These are phyloP conservation scores for Rhynchosporium secalis DNA, from an alignment of 2,329 filamentous ascomycete genomes.

Conservation along the genomic window DNA sequence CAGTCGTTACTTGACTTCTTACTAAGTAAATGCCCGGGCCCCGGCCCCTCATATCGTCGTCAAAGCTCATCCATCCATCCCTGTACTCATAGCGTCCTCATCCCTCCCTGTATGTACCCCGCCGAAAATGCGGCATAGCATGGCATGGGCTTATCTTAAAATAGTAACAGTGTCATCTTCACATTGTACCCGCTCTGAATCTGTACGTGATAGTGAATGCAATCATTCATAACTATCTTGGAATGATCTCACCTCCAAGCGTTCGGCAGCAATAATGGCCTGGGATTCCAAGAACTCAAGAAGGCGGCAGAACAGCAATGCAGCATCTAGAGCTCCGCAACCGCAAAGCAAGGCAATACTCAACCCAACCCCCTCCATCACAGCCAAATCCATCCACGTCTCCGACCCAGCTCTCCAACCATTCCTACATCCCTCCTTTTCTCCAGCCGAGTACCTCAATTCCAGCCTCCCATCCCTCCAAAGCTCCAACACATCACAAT, in stretches of 20 bases:
- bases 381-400: slow-evolving; percentile 57
- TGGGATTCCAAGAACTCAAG: slow-evolving; percentile 37
- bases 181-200: too few species aligned
- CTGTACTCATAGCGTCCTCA: not conserved
- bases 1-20: too few species aligned
- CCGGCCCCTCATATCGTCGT: not conserved
- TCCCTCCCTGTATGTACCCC: not conserved
- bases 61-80: not conserved
- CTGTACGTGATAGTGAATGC: too few species aligned
- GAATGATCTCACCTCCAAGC: not conserved
- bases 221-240: not conserved
- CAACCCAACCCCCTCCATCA: slow-evolving; percentile 19
- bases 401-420: slow-evolving; percentile 71
- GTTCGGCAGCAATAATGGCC: slow-evolving; percentile 28
- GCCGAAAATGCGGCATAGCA: not conserved
- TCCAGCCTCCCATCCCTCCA: slow-evolving; percentile 69
- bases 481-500: slow-evolving; percentile 30
- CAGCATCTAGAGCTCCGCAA: slow-evolving; percentile 22
- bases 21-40: too few species aligned
- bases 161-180: too few species aligned
- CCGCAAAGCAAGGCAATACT: slow-evolving; percentile 20
- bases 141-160: not conserved
- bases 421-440: slow-evolving; percentile 76
- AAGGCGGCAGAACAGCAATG: slow-evolving; percentile 35
- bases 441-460: slow-evolving; percentile 85